Conservation (phyloP, 805 yeast genomes). For the Blastobotrys peoriensis region DNA sequence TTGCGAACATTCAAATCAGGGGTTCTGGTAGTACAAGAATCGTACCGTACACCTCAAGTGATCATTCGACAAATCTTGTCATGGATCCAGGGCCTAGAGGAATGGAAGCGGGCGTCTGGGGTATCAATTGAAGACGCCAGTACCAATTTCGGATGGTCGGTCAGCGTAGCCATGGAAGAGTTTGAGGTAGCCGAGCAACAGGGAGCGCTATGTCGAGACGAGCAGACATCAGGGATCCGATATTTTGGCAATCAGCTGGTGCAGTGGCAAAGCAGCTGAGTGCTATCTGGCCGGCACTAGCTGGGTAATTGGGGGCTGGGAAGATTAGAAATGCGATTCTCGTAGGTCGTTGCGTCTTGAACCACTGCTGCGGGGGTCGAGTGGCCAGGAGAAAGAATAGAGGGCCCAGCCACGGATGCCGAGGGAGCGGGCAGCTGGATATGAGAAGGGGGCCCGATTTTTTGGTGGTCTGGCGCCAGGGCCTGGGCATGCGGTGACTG, state of each 20-base stretch:
- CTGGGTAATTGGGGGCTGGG: not conserved
- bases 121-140: slow-evolving; percentile 39
- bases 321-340: no score
- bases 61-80: slow-evolving; percentile 32
- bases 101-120: slow-evolving; percentile 27
- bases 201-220: slow-evolving; percentile 61
- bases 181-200: slow-evolving; percentile 50
- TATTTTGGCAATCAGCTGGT: slow-evolving; percentile 46
- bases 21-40: slow-evolving; percentile 37
- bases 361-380: slow-evolving; percentile 1
- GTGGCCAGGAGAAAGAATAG: slow-evolving; percentile 20
- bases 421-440: not conserved
- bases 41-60: slow-evolving; percentile 31
- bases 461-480: no score
- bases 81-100: slow-evolving; percentile 20
- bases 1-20: slow-evolving; percentile 38
- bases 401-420: slow-evolving; percentile 5
- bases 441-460: not conserved
- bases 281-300: no score
- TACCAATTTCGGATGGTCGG: slow-evolving; percentile 55
- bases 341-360: slow-evolving; percentile 1
- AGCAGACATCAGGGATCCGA: slow-evolving; percentile 57
- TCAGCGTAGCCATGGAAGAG: slow-evolving; percentile 60
- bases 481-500: no score
- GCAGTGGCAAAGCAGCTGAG: no score